Evolutionary conservation across 1,284 basidiomycete species (phyloP), one percentile per base, ranked within the genome.

Genomic region (Cutaneotrichosporon mucoides): DNA sequence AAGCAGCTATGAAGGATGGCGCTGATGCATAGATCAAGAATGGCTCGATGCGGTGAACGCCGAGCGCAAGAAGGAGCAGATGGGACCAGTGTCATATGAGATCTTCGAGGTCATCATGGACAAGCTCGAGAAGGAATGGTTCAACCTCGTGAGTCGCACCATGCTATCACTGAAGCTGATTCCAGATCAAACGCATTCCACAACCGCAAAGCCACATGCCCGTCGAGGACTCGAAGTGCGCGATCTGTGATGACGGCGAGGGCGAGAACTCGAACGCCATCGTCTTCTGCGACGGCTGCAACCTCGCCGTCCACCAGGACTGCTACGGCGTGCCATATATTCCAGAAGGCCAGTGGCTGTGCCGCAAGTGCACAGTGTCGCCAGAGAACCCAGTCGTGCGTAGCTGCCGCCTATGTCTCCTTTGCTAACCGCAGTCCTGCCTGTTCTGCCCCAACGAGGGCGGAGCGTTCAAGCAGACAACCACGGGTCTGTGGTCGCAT

Each of bases 311-410:
- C 5, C 96, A 99, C 79, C 96, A 99, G 57, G 95, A 99, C 76
- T 99, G 96, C 73, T 99, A 99, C 75, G 96, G 96, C 38, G 92
- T 99, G 5, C 96, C 96, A 3, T 99, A 99, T 73, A 98, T 99
- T 62, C 96, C 96, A 0, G 96, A 99, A 79, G 96, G 96, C 1
- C 95, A 99, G 78, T 99, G 96, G 96, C 84, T 99, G 37, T 99
- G 96, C 76, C 83, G 96, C 56, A 99, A 99, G 77, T 99, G 96
- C 74, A 98, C 93, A 1, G 93, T 99, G 15, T 96, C 92, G 2
- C 96, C 96, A 0, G 95, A 97, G 76, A 90, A 88, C 64, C 92
- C 94, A 7, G 94, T 99, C 46, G 92, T 93, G 73, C 68, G 88
- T 79, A 24, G 24, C 13, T 37, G 16, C 24, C 34, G 35, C n/a